Conservation (phyloP, 2,329 filamentous ascomycete genomes). For the Pleoardoris graminearum region DNA sequence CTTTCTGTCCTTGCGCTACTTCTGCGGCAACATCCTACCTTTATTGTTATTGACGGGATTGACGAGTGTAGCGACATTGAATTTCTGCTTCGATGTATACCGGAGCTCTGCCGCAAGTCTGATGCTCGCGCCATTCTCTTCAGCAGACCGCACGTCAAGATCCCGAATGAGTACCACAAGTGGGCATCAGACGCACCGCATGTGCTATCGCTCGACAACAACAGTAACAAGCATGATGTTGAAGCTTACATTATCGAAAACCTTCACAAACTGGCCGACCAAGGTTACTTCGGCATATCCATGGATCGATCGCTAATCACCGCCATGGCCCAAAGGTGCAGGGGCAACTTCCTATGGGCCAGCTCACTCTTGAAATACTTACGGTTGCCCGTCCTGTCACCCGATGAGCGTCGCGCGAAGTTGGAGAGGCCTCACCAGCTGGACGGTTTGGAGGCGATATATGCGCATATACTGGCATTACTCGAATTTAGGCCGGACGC, state of each 20-base stretch:
- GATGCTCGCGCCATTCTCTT: slow-evolving; percentile 32
- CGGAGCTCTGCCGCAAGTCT: slow-evolving; percentile 27
- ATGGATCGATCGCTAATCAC: slow-evolving; percentile 30
- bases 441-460: slow-evolving; percentile 27
- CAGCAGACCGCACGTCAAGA: slow-evolving; percentile 28
- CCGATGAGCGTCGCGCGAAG: slow-evolving; percentile 27
- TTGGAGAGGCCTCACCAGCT: slow-evolving; percentile 24
- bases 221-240: slow-evolving; percentile 25
- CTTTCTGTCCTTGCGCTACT: slow-evolving; percentile 30
- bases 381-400: slow-evolving; percentile 27
- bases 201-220: slow-evolving; percentile 22
- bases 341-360: slow-evolving; percentile 38
- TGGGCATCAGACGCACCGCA: slow-evolving; percentile 34
- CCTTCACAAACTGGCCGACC: slow-evolving; percentile 30
- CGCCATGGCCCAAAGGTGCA: slow-evolving; percentile 20
- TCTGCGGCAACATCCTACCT: slow-evolving; percentile 36
- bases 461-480: slow-evolving; percentile 23
- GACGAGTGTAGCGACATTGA: slow-evolving; percentile 31
- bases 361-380: slow-evolving; percentile 28
- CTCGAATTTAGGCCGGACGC: slow-evolving; percentile 19
- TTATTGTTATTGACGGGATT: slow-evolving; percentile 35
- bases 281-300: slow-evolving; percentile 35
- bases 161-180: slow-evolving; percentile 34
- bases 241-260: slow-evolving; percentile 21
- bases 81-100: slow-evolving; percentile 23